phyloP scores from a whole-genome alignment of 768 basidiomycete genomes.

The Leccinum longicurvipes region DNA sequence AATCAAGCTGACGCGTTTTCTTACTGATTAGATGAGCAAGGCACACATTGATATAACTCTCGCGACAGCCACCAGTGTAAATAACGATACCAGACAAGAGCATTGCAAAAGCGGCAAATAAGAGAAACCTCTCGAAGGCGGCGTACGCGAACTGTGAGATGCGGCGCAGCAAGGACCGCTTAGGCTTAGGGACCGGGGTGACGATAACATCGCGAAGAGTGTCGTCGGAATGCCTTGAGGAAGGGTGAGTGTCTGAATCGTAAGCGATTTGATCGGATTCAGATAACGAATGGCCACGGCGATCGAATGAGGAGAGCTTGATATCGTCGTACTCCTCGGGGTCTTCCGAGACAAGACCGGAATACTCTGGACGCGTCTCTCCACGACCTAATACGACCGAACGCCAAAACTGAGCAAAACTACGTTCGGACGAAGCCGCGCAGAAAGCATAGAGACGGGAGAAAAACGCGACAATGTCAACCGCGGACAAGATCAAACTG shows the following conservation, averaged over 20 bases:
- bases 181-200: conserved; percentile 8
- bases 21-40: conserved; percentile 89
- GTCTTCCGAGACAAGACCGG: conserved; percentile 53
- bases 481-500: conserved; percentile 41
- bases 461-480: conserved; percentile 53
- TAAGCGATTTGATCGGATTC: conserved; percentile 60
- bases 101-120: conserved; percentile 69
- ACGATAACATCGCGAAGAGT: conserved; percentile 47
- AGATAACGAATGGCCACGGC: conserved; percentile 43
- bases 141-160: conserved; percentile 50
- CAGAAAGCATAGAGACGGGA: conserved; percentile 52
- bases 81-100: conserved; percentile 67
- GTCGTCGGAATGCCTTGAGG: conserved; percentile 52
- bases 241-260: conserved; percentile 39
- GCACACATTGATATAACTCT: conserved; percentile 74
- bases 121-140: conserved; percentile 56
- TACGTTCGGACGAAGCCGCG: conserved; percentile 40
- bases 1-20: conserved; percentile 21
- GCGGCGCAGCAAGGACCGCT: conserved; percentile 33
- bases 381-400: conserved; percentile 53
- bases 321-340: conserved; percentile 51
- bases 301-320: conserved; percentile 19
- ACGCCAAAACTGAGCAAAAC: conserved; percentile 53
- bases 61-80: conserved; percentile 87
- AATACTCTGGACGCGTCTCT: conserved; percentile 46